Evolutionary conservation across 2,329 filamentous ascomycete species (phyloP).

Genomic region (Arthrobotrys sphaeroides): DNA sequence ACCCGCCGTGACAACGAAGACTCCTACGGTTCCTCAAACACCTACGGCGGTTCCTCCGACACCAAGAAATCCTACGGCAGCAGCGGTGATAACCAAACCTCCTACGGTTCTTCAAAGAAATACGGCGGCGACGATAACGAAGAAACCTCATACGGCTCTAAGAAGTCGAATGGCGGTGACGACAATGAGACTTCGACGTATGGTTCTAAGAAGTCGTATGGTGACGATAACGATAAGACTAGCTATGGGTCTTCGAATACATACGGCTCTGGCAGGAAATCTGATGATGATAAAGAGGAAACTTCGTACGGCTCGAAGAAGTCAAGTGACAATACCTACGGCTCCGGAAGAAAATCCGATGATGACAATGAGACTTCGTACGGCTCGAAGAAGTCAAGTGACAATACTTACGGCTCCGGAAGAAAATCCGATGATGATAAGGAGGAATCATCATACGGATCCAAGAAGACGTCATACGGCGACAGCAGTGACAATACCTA

Average conservation of each 20-base stretch:
- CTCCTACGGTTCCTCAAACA: background rate
- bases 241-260: too few relatives aligned
- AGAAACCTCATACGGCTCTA: conserved; percentile 42
- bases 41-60: conserved; percentile 14
- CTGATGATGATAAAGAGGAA: background rate
- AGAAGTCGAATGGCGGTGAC: conserved; percentile 57
- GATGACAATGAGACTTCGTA: background rate
- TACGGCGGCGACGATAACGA: background rate
- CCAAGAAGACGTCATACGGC: conserved; percentile 13
- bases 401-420: background rate
- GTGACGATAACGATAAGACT: conserved; percentile 35
- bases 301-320: conserved; percentile 34
- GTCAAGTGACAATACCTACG: background rate
- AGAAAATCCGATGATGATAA: background rate
- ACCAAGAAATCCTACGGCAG: conserved; percentile 1
- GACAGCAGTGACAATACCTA: background rate
- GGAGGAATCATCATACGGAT: conserved; percentile 11
- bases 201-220: background rate
- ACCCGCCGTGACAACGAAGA: background rate
- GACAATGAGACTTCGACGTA: conserved; percentile 5
- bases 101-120: conserved; percentile 5
- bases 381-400: conserved; percentile 19
- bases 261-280: conserved; percentile 14
- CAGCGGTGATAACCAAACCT: conserved; percentile 48
- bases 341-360: background rate